These are phyloP conservation scores for Yamadazyma triangularis DNA, from an alignment of 1,139 yeast species.

Conservation along the genomic window DNA sequence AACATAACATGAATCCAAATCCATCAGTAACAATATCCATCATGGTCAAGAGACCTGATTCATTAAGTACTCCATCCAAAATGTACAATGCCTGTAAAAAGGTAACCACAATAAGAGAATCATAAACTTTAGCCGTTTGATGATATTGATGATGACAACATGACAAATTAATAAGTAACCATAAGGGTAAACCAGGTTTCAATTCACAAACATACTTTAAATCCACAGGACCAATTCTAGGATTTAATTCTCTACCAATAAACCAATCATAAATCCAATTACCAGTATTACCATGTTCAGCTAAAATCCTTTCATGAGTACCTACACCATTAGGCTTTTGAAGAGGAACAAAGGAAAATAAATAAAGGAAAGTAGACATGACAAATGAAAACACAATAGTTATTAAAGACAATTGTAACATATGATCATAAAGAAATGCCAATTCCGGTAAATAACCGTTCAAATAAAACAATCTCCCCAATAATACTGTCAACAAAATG, in stretches of 20 bases:
- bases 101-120: conserved; percentile 68
- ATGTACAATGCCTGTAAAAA: conserved; percentile 76
- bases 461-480: conserved; percentile 38
- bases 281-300: conserved; percentile 84
- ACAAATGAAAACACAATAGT: conserved; percentile 60
- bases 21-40: conserved; percentile 97
- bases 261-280: conserved; percentile 85
- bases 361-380: conserved; percentile 62
- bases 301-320: conserved; percentile 66
- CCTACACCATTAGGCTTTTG: conserved; percentile 45
- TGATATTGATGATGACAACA: conserved; percentile 80
- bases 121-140: conserved; percentile 54
- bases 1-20: conserved; percentile 91
- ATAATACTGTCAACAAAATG: conserved; percentile 42
- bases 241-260: conserved; percentile 94
- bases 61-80: conserved; percentile 88
- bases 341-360: conserved; percentile 61
- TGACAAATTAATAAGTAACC: conserved; percentile 77
- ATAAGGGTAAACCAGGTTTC: conserved; percentile 88
- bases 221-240: conserved; percentile 81
- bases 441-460: conserved; percentile 60
- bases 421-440: conserved; percentile 65
- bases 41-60: conserved; percentile 86
- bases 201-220: conserved; percentile 89
- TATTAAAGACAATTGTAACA: conserved; percentile 59